Evolutionary conservation across 2,329 filamentous ascomycete species (phyloP).

Genomic region (Calonectria pauciramosa): DNA sequence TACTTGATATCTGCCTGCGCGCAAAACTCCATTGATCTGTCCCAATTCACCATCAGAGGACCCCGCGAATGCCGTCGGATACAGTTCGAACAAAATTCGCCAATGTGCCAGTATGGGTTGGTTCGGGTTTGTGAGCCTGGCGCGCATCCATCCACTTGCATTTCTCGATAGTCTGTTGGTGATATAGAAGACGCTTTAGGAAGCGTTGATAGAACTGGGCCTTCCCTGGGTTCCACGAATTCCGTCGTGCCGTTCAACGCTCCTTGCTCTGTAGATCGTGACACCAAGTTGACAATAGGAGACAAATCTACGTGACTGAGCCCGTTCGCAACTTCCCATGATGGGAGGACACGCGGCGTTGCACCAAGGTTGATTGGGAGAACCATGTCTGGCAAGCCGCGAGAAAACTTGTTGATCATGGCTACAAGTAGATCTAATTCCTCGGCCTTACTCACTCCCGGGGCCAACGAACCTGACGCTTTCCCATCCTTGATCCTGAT

Average conservation of each 20-base stretch:
- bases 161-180: slow-evolving; percentile 54
- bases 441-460: slow-evolving; percentile 48
- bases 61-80: slow-evolving; percentile 74
- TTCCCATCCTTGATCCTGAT: slow-evolving; percentile 75
- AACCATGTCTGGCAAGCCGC: slow-evolving; percentile 85
- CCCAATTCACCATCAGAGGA: slow-evolving; percentile 77
- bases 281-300: slow-evolving; percentile 47
- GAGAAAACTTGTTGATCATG: slow-evolving; percentile 80
- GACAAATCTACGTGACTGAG: slow-evolving; percentile 43
- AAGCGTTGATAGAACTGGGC: neutral
- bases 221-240: neutral
- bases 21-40: slow-evolving; percentile 75
- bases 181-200: slow-evolving; percentile 29
- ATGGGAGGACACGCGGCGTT: slow-evolving; percentile 56
- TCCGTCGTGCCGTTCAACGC: slow-evolving; percentile 16
- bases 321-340: slow-evolving; percentile 70
- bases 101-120: slow-evolving; percentile 73
- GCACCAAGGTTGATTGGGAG: slow-evolving; percentile 82
- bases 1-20: slow-evolving; percentile 82
- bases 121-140: slow-evolving; percentile 71
- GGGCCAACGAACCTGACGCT: slow-evolving; percentile 58
- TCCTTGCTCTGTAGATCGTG: slow-evolving; percentile 36
- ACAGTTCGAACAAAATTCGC: slow-evolving; percentile 75
- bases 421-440: slow-evolving; percentile 64
- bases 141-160: slow-evolving; percentile 69